phyloP scores from a whole-genome alignment of 441 rosid species.

The Rhodomyrtus psidioides region DNA sequence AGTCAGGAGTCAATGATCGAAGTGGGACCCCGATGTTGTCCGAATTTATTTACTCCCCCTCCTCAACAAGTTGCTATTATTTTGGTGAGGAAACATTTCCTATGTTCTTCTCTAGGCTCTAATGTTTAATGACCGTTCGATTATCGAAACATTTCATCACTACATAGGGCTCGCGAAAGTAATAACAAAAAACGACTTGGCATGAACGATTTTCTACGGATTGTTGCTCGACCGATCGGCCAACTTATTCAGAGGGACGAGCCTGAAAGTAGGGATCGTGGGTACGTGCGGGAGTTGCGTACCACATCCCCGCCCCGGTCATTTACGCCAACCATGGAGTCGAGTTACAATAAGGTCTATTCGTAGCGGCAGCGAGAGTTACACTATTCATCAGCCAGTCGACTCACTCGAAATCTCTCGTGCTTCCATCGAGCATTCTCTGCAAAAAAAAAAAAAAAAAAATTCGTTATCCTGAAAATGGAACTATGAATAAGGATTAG shows the following conservation, averaged over 20 bases:
- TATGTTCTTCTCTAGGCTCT: not conserved
- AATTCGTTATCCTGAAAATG: rapidly evolving
- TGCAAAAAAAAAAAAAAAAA: not conserved
- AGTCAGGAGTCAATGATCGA: not conserved
- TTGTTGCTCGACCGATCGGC: not conserved
- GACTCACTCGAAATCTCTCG: not conserved
- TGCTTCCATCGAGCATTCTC: not conserved
- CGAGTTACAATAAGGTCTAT: not conserved
- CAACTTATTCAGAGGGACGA: not conserved
- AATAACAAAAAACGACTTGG: not conserved
- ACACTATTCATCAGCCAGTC: not conserved
- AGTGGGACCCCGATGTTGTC: not conserved
- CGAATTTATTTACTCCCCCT: not conserved
- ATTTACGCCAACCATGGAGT: no score
- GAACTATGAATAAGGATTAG: no score
- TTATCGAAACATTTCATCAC: not conserved
- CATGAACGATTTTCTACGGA: not conserved
- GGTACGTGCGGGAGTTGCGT: not conserved
- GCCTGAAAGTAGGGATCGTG: not conserved
- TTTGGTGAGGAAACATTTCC: not conserved
- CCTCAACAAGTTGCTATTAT: not conserved
- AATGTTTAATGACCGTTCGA: not conserved
- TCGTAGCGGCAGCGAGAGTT: not conserved
- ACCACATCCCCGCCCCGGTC: not conserved
- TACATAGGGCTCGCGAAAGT: not conserved